Evolutionary conservation across 495 filamentous ascomycete species (phyloP).

Genomic region (Penicillium dipodomyicola): DNA sequence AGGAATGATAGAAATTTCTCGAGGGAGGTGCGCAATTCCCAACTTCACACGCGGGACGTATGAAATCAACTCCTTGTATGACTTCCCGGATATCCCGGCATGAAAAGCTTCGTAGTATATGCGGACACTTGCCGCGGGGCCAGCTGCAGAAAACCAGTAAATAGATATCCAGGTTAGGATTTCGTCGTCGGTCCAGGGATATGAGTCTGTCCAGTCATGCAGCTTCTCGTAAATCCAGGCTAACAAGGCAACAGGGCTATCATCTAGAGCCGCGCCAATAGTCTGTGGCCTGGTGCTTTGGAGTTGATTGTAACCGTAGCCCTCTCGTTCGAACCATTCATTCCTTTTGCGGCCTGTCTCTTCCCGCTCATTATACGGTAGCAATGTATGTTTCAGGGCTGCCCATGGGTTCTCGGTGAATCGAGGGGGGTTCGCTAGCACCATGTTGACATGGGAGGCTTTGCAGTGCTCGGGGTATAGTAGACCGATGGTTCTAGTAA

Average conservation of each 20-base stretch:
- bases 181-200: slow-evolving; percentile 67
- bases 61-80: slow-evolving; percentile 14
- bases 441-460: slow-evolving; percentile 66
- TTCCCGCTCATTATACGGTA: slow-evolving; percentile 29
- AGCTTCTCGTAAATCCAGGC: slow-evolving; percentile 72
- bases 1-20: slow-evolving; percentile 52
- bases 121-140: slow-evolving; percentile 52
- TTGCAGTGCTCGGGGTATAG: slow-evolving; percentile 56
- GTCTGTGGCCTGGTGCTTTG: slow-evolving; percentile 66
- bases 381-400: slow-evolving; percentile 25
- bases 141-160: slow-evolving; percentile 58
- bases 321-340: slow-evolving; percentile 50
- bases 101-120: slow-evolving; percentile 60
- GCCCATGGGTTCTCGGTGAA: slow-evolving; percentile 20
- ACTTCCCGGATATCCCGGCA: slow-evolving; percentile 10
- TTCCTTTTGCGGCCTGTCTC: slow-evolving; percentile 47
- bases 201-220: slow-evolving; percentile 63
- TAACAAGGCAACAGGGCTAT: slow-evolving; percentile 60
- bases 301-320: slow-evolving; percentile 54
- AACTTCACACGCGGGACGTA: slow-evolving; percentile 46
- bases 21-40: slow-evolving; percentile 51
- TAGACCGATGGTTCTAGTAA: slow-evolving; percentile 56
- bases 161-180: slow-evolving; percentile 64
- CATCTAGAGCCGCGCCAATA: slow-evolving; percentile 53
- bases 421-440: slow-evolving; percentile 36